Base-by-base conservation (phyloP, 805 yeast species). In the Cyberlindnera nakhonratchasimensis region DNA sequence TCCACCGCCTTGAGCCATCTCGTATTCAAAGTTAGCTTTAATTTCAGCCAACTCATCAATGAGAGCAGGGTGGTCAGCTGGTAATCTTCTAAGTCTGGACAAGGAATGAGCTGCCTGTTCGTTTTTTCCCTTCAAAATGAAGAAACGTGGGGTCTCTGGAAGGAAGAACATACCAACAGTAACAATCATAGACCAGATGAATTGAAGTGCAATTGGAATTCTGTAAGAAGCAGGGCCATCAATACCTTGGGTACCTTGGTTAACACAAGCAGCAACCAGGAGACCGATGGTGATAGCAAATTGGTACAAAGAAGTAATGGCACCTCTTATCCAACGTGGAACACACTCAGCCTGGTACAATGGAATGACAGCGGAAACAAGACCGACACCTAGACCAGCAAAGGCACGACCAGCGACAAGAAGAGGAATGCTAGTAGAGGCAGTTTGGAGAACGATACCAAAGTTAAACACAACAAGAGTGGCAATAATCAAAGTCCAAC, bases 301-400 rank as follows among this genome's bases (percentile, higher is more conserved):
- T 62, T 86, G 95, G 62, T 83, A 86, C 42, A 84, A 74, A 42
- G 85, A 77, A 35, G 85, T 88, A 47, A 83, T 70, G 16, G 88
- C 77, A 53, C 95, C 95, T 66, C 95, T 72, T 38, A 85, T 76
- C 72, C 84, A 80, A 54, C 75, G 79, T 21, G 93, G 93, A 14
- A 88, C 76, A 29, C 86, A 80, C 62, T 85, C 95, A 24, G 90
- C 83, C 66, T 82, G 86, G 59, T 84, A 85, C 49, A 85, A 62
- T 20, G 90, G 88, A 28, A 85, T 82, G 46, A 79, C 71, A 22
- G 89, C 82, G 22, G 91, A 80, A 18, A 83, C 70, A 22, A 78
- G 70, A 47, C 95, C 95, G 45, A 85, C 85, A 39, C 88, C 86
- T 6, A 80, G 48, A 22, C 90, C 93, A 18, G 85, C 80, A 49